phyloP scores from a whole-genome alignment of 441 rosid species.

The Populus hybrid region DNA sequence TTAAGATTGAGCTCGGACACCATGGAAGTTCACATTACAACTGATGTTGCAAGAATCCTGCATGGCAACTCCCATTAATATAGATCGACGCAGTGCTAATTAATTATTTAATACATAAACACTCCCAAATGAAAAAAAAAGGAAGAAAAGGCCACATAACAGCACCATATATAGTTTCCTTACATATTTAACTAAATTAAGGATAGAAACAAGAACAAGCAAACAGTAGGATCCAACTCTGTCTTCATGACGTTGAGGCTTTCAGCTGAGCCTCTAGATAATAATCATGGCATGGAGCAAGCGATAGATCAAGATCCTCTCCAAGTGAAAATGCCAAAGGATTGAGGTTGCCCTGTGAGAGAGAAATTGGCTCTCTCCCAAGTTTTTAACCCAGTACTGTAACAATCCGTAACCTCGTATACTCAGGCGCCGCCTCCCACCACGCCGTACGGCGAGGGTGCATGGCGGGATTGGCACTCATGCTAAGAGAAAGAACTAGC shows the following conservation, averaged over 20 bases:
- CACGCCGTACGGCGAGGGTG: conserved; percentile 4
- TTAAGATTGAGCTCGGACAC: no score
- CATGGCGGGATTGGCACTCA: neutral
- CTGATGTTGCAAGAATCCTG: neutral
- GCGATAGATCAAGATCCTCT: neutral
- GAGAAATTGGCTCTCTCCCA: neutral
- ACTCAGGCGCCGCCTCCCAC: neutral
- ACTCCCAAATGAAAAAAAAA: neutral
- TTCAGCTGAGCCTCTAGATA: no score
- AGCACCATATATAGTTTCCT: neutral
- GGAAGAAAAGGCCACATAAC: neutral
- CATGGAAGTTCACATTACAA: no score
- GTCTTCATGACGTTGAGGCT: no score
- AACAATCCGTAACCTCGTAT: neutral
- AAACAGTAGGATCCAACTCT: no score
- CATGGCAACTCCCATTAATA: neutral
- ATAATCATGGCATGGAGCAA: no score
- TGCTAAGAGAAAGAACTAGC: no score
- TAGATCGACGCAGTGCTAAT: no score
- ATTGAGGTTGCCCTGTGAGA: neutral
- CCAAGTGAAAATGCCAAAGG: neutral
- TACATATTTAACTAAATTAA: neutral
- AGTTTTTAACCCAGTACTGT: neutral
- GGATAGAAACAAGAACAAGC: no score
- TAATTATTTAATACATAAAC: no score